phyloP scores from a whole-genome alignment of 2,329 filamentous ascomycete genomes.

The Clonostachys rosea region DNA sequence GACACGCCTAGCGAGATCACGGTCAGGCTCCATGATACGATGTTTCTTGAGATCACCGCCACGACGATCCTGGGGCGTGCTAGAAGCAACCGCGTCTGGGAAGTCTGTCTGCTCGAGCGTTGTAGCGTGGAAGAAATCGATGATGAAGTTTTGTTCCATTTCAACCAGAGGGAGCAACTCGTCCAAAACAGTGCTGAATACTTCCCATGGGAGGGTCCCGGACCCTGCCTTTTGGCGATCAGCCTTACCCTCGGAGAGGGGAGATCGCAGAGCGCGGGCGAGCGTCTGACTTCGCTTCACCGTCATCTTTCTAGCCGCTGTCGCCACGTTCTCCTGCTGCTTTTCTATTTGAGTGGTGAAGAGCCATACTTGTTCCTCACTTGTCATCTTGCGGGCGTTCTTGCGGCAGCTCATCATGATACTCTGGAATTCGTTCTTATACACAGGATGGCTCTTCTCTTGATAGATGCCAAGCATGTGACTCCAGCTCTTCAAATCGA shows the following conservation, averaged over 20 bases:
- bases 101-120: constrained; percentile 81
- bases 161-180: constrained; percentile 79
- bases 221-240: constrained; percentile 58
- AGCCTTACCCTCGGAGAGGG: constrained; percentile 53
- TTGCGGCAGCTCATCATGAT: constrained; percentile 76
- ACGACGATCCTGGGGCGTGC: constrained; percentile 61
- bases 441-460: constrained; percentile 68
- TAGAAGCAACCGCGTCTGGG: constrained; percentile 67
- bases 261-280: constrained; percentile 66
- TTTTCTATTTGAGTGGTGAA: constrained; percentile 84
- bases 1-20: constrained; percentile 77
- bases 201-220: constrained; percentile 71
- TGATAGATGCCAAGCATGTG: constrained; percentile 77
- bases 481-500: constrained; percentile 79
- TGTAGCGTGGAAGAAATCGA: constrained; percentile 96
- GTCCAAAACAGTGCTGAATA: constrained; percentile 74
- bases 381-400: constrained; percentile 67
- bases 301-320: constrained; percentile 81
- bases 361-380: constrained; percentile 78
- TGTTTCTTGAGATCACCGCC: constrained; percentile 70
- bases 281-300: constrained; percentile 91
- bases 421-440: constrained; percentile 77
- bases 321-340: constrained; percentile 69
- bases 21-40: constrained; percentile 82
- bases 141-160: constrained; percentile 93